Percentiles rank a stretch among this genome's conserved stretches.
Conservation (phyloP, 805 yeast genomes). For the Ogataea minuta region DNA sequence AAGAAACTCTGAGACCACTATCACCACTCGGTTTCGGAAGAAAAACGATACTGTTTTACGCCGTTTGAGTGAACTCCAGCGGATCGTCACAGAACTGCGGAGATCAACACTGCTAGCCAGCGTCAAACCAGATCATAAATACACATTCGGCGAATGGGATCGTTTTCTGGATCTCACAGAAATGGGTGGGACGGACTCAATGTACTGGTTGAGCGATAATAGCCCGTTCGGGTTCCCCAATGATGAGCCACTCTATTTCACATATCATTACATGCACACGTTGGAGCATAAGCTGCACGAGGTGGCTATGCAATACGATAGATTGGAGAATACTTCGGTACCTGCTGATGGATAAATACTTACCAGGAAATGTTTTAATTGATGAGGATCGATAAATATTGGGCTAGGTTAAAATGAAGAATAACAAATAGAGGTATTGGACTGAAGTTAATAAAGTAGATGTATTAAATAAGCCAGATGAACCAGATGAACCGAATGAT, state of each 20-base stretch:
- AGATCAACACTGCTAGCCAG: slow-evolving; percentile 34
- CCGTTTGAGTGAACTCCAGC: slow-evolving; percentile 24
- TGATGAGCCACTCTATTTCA: slow-evolving; percentile 63
- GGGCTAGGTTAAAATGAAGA: too few species aligned
- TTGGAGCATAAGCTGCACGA: slow-evolving; percentile 27
- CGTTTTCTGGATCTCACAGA: slow-evolving; percentile 35
- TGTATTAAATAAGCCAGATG: too few species aligned
- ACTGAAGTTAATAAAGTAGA: too few species aligned
- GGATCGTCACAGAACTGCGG: slow-evolving; percentile 33
- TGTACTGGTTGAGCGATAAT: slow-evolving; percentile 62
- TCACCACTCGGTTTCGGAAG: slow-evolving; percentile 23
- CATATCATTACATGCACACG: slow-evolving; percentile 27
- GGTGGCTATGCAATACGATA: slow-evolving; percentile 27
- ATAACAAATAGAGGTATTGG: too few species aligned
- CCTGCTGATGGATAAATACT: too few species aligned
- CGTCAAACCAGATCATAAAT: slow-evolving; percentile 41
- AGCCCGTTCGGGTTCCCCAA: slow-evolving; percentile 73
- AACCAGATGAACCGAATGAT: too few species aligned
- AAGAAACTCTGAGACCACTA: background rate
- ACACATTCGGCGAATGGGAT: slow-evolving; percentile 54
- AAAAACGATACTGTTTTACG: slow-evolving; percentile 26
- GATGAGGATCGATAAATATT: too few species aligned
- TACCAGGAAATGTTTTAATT: too few species aligned
- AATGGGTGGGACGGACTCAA: slow-evolving; percentile 23
- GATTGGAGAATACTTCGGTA: slow-evolving; percentile 1